Percentiles rank a stretch among this genome's conserved stretches.
Evolutionary conservation across 2,329 filamentous ascomycete genomes (phyloP).

Genomic region (Pseudogymnoascus verrucosus): DNA sequence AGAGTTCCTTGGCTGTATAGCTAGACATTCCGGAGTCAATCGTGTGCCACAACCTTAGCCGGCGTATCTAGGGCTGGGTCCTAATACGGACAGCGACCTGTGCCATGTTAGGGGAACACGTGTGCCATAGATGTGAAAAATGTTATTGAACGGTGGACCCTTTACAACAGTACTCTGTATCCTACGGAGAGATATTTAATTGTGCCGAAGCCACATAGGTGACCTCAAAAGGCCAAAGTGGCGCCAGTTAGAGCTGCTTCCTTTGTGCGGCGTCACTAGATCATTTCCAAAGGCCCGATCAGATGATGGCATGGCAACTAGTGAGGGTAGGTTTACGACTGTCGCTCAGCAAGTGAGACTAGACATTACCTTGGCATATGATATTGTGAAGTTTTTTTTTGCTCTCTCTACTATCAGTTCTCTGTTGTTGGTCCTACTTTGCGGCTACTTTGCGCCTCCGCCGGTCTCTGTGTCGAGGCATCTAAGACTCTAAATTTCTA

Average conservation of each 20-base stretch:
- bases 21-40: background rate
- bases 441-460: no score
- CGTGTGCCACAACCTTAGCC: background rate
- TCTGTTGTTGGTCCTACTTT: background rate
- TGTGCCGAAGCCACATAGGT: background rate
- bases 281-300: background rate
- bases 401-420: background rate
- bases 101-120: background rate
- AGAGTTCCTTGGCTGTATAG: background rate
- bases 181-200: background rate
- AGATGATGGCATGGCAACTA: background rate
- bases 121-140: background rate
- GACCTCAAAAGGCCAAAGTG: background rate
- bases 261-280: background rate
- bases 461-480: no score
- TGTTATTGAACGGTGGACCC: background rate
- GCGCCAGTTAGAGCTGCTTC: background rate
- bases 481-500: no score
- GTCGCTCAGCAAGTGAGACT: background rate
- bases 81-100: background rate
- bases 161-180: background rate
- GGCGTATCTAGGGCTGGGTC: background rate
- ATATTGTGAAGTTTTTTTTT: background rate
- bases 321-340: background rate
- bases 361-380: background rate